phyloP scores from a whole-genome alignment of 2,329 filamentous ascomycete genomes.

The Biscogniauxia mediterranea region DNA sequence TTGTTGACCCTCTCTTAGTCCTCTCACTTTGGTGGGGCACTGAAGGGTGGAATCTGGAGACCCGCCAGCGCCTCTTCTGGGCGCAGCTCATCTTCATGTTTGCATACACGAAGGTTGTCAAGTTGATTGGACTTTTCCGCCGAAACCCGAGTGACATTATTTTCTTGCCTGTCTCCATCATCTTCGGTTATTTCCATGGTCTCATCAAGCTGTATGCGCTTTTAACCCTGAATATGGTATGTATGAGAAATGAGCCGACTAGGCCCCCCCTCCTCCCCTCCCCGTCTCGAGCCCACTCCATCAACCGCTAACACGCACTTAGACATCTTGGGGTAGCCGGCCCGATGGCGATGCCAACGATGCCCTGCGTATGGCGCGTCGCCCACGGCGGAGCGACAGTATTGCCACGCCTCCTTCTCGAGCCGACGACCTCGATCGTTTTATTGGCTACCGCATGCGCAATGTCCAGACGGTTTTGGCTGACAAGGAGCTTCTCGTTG shows the following conservation, averaged over 20 bases:
- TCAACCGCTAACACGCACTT: conserved; percentile 21
- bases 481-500: conserved; percentile 24
- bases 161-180: conserved; percentile 78
- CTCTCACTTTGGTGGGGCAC: conserved; percentile 69
- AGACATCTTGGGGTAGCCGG: conserved; percentile 96
- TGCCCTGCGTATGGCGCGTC: conserved; percentile 61
- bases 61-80: conserved; percentile 56
- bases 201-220: conserved; percentile 88
- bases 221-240: conserved; percentile 78
- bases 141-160: conserved; percentile 79
- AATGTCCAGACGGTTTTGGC: conserved; percentile 10
- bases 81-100: conserved; percentile 73
- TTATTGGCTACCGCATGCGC: conserved; percentile 20
- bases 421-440: conserved; percentile 30
- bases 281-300: not conserved
- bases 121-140: conserved; percentile 82
- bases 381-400: conserved; percentile 39
- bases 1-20: conserved; percentile 73
- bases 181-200: conserved; percentile 92
- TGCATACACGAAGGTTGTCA: conserved; percentile 82
- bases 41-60: conserved; percentile 53
- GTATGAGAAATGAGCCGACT: conserved; percentile 47
- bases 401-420: conserved; percentile 34
- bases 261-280: not conserved
- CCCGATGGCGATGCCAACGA: conserved; percentile 88